phyloP scores from a whole-genome alignment of 768 basidiomycete genomes.

The Tylopilus subfusipes region DNA sequence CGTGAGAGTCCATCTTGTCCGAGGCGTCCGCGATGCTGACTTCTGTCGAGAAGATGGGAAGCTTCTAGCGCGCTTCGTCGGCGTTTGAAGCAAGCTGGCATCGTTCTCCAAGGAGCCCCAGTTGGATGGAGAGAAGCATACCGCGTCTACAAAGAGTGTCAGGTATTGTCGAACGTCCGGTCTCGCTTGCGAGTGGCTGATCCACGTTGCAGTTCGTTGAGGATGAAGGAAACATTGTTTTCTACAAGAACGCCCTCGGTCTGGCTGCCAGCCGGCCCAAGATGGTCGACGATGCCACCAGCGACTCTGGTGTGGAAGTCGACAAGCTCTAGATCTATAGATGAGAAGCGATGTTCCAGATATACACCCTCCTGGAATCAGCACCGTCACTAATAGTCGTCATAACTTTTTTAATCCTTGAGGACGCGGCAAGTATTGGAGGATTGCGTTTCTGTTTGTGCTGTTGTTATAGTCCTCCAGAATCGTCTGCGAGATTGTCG shows the following conservation, averaged over 20 bases:
- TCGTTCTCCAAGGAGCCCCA: slow-evolving; percentile 64
- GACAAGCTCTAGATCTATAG: slow-evolving; percentile 38
- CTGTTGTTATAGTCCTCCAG: too few species aligned
- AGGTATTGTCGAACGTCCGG: slow-evolving; percentile 35
- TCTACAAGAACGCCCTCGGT: slow-evolving; percentile 87
- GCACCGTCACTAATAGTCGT: too few species aligned
- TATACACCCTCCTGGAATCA: background rate
- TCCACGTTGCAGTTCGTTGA: slow-evolving; percentile 68
- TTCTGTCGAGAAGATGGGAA: slow-evolving; percentile 62
- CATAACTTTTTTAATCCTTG: too few species aligned
- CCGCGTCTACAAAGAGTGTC: slow-evolving; percentile 76
- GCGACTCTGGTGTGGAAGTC: slow-evolving; percentile 67
- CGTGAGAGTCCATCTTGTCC: slow-evolving; percentile 37
- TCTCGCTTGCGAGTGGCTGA: background rate
- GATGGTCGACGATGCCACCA: slow-evolving; percentile 53
- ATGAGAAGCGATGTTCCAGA: slow-evolving; percentile 1
- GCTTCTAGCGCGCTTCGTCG: slow-evolving; percentile 81
- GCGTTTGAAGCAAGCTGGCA: slow-evolving; percentile 55
- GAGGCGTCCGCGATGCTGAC: background rate
- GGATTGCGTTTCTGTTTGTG: too few species aligned
- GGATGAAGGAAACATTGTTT: slow-evolving; percentile 86
- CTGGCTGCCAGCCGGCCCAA: slow-evolving; percentile 67
- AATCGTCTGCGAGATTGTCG: too few species aligned
- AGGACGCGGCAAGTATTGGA: too few species aligned
- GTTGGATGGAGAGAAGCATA: slow-evolving; percentile 79